Conservation (phyloP, 768 basidiomycete genomes). For the Trametopsis cervina region DNA sequence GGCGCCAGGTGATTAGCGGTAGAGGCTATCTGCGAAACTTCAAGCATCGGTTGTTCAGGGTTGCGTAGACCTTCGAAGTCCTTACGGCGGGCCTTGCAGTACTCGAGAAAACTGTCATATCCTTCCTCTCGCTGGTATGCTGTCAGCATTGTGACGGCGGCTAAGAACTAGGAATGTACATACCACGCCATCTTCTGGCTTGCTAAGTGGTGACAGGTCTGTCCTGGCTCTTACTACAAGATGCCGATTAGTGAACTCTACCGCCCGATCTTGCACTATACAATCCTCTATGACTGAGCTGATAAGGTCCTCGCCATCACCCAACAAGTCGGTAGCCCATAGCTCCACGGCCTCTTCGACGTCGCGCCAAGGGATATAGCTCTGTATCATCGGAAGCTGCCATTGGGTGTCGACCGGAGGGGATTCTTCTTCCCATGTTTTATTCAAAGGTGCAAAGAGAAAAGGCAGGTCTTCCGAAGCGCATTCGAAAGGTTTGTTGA, state of each 20-base stretch:
- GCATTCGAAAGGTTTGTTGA: slow-evolving; percentile 66
- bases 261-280: slow-evolving; percentile 67
- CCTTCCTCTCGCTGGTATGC: slow-evolving; percentile 48
- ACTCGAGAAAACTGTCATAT: slow-evolving; percentile 59
- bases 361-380: slow-evolving; percentile 57
- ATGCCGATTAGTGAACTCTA: slow-evolving; percentile 73
- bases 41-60: slow-evolving; percentile 63
- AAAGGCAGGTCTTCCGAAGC: slow-evolving; percentile 48
- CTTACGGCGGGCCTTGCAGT: slow-evolving; percentile 54
- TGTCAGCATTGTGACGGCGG: slow-evolving; percentile 9
- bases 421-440: slow-evolving; percentile 28
- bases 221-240: slow-evolving; percentile 45
- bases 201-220: slow-evolving; percentile 71
- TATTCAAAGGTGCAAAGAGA: slow-evolving; percentile 56
- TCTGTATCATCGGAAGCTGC: slow-evolving; percentile 31
- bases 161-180: slow-evolving; percentile 22
- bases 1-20: slow-evolving; percentile 58
- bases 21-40: slow-evolving; percentile 48
- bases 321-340: slow-evolving; percentile 43
- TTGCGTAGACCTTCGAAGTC: slow-evolving; percentile 56
- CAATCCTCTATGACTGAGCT: slow-evolving; percentile 49
- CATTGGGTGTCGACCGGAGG: slow-evolving; percentile 17
- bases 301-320: slow-evolving; percentile 28
- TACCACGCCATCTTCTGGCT: slow-evolving; percentile 58
- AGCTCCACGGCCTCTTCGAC: slow-evolving; percentile 45